Conservation (phyloP, 345 rosid genomes). For the Arabis alpina region DNA sequence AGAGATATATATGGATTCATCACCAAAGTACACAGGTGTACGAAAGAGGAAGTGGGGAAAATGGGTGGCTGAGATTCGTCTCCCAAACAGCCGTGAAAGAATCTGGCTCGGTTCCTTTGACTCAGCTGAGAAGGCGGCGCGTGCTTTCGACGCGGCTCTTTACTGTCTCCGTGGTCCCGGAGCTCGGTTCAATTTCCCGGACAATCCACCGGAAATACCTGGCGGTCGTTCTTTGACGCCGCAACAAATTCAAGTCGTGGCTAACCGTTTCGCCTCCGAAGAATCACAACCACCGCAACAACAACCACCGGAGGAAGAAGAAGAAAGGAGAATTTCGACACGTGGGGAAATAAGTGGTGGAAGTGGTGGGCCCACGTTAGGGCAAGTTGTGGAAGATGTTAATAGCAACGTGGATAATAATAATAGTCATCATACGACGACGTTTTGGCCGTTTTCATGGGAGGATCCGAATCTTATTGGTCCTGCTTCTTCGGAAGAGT, state of each 20-base stretch:
- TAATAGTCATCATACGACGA: not conserved
- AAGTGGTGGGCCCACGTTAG: slow-evolving; percentile 42
- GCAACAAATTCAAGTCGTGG: slow-evolving; percentile 62
- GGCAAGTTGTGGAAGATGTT: slow-evolving; percentile 35
- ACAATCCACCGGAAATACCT: slow-evolving; percentile 54
- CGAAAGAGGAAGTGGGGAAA: slow-evolving; percentile 93
- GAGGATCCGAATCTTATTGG: slow-evolving; percentile 33
- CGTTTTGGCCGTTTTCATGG: slow-evolving; percentile 36
- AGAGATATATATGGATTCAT: slow-evolving; percentile 22
- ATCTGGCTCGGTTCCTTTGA: slow-evolving; percentile 92
- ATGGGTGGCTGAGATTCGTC: slow-evolving; percentile 93
- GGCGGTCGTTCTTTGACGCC: slow-evolving; percentile 53
- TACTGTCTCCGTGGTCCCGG: slow-evolving; percentile 66
- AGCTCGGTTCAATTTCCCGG: slow-evolving; percentile 75
- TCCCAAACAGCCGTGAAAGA: slow-evolving; percentile 86
- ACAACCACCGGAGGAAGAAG: not conserved
- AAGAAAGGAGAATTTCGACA: slow-evolving; percentile 12
- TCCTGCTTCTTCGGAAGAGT: slow-evolving; percentile 28
- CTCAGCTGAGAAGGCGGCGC: slow-evolving; percentile 80
- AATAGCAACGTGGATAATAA: not conserved
- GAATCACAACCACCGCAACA: not conserved
- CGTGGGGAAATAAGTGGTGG: slow-evolving; percentile 36
- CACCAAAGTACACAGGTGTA: slow-evolving; percentile 77
- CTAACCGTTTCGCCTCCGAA: slow-evolving; percentile 58
- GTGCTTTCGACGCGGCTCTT: slow-evolving; percentile 90